These are phyloP conservation scores for Flaveria floridana DNA, from an alignment of 140 eudicot species.

Conservation along the genomic window DNA sequence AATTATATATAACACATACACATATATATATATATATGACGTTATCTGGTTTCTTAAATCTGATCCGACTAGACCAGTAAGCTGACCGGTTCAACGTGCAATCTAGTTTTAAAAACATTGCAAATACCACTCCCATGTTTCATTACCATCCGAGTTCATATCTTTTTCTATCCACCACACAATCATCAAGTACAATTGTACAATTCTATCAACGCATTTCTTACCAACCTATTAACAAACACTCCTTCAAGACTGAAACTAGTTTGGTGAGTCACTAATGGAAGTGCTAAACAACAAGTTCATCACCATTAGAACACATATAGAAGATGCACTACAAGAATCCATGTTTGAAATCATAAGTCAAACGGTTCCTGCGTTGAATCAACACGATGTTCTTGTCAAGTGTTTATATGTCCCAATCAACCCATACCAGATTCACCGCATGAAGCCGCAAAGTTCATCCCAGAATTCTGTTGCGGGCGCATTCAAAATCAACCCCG, in stretches of 20 bases:
- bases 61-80: too few relatives aligned
- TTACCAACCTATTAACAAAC: too few relatives aligned
- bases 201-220: too few relatives aligned
- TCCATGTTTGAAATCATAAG: constrained; percentile 52
- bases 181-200: too few relatives aligned
- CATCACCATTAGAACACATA: constrained; percentile 38
- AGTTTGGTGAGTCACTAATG: constrained; percentile 23
- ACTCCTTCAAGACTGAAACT: not conserved
- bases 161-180: too few relatives aligned
- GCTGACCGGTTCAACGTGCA: too few relatives aligned
- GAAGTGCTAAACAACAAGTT: constrained; percentile 45
- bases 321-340: constrained; percentile 48
- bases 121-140: too few relatives aligned
- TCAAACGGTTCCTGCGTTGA: constrained; percentile 33
- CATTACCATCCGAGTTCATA: too few relatives aligned
- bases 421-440: constrained; percentile 64
- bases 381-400: constrained; percentile 41
- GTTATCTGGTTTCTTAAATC: too few relatives aligned
- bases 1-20: too few relatives aligned
- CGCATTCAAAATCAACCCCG: constrained; percentile 42
- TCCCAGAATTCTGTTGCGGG: constrained; percentile 39
- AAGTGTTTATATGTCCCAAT: constrained; percentile 58
- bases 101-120: too few relatives aligned
- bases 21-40: too few relatives aligned
- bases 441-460: constrained; percentile 57